These are phyloP conservation scores for Triangularia verruculosa DNA, from an alignment of 2,329 filamentous ascomycete species.

Conservation along the genomic window DNA sequence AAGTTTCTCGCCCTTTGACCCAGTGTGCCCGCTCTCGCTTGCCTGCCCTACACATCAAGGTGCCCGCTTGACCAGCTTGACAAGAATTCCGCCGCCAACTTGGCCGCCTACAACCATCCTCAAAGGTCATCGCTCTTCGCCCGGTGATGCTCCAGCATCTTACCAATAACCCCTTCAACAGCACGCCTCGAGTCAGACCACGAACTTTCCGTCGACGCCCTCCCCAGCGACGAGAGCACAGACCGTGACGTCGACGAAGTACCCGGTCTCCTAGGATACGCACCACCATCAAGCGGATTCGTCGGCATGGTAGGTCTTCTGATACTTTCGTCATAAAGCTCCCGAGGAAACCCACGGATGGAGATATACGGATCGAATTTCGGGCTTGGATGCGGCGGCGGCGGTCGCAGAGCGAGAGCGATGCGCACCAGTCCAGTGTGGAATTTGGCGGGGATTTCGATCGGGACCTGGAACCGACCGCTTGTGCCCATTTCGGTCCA, in stretches of 20 bases:
- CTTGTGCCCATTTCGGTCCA: neutral
- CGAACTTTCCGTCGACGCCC: no score
- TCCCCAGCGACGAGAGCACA: no score
- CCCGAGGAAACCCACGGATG: slow-evolving; percentile 6
- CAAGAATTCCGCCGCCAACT: no score
- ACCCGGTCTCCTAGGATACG: neutral
- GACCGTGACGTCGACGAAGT: neutral
- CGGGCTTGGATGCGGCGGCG: neutral
- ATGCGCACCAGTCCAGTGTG: neutral
- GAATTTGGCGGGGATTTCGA: neutral
- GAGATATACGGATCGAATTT: neutral
- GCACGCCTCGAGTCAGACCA: no score
- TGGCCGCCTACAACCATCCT: no score
- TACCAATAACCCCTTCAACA: no score
- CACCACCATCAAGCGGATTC: neutral
- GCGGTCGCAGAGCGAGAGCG: neutral
- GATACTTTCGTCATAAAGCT: neutral
- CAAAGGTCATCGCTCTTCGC: no score
- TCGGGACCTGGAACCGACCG: neutral
- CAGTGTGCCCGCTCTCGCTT: no score
- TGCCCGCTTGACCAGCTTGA: no score
- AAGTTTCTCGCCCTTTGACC: no score
- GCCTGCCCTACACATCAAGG: no score
- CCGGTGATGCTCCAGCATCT: no score
- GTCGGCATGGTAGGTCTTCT: neutral